Evolutionary conservation across 139 green algal species (phyloP), one percentile per base, ranked within the genome.

Genomic region (Pleodorina starrii): DNA sequence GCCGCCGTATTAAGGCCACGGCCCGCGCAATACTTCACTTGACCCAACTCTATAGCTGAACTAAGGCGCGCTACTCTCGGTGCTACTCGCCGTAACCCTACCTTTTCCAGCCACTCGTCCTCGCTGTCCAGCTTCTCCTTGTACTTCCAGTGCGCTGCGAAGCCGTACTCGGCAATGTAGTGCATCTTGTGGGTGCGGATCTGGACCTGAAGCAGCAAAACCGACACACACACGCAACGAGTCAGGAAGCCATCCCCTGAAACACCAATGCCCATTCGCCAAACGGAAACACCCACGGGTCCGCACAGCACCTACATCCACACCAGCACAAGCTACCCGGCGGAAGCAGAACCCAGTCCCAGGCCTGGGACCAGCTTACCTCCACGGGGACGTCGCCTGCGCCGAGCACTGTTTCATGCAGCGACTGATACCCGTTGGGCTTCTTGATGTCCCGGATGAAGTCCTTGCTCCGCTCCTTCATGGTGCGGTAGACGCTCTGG

Each of bases 111-210:
- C 85, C 85, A 90, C 54, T 90, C 85, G 71, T 90, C 85, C 81
- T 93, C 87, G 38, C 80, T 91, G 74, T 82, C 79, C 43, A 92
- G 57, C 46, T 91, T 91, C 93, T 99, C 98, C 94, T 99, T 99
- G 94, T 99, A 99, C 54, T 96, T 94, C 98, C 98, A 99, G 92
- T 99, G 98, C 27, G 97, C 97, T 1, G 97, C 97, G 19, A 98
- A 90, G 44, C 98, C 98, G 46, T 97, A 98, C 93, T 99, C 98
- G 27, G 78, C 66, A 59, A 87, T 88, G 69, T 85, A 90, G 71
- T 92, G 90, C 90, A 92, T 92, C 87, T 98, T 97, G 79, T 89
- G 86, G n/a, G 97, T 99, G 79, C 97, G 94, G 79, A 99, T 98
- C 90, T 99, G 97, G 79, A 86, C 77, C 60, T 90, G 42, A 5